Evolutionary conservation across 352 stramenopile species (phyloP), one percentile per base, ranked within the genome.

Genomic region (Globisporangium cystogenes): DNA sequence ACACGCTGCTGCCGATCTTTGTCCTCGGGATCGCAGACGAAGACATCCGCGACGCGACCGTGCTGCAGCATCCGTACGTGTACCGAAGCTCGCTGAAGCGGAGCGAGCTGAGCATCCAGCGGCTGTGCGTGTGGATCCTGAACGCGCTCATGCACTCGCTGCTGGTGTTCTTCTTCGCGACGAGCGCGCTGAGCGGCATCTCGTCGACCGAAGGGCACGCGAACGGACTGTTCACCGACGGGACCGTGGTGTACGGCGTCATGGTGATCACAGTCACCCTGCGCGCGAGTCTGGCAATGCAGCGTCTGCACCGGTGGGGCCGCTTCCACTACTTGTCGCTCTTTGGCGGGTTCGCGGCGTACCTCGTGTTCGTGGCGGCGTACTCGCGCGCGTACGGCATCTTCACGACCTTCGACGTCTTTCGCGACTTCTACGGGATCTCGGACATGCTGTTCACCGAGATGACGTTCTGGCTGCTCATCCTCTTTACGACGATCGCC

Each of bases 1-100:
- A 96, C 53, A 98, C 90, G 0, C 56, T 94, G 14, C 56, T 98
- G 14, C 96, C 97, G 7, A 98, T 99, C 60, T 79, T 95, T 31
- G 85, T 95, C 24, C 68, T 96, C 23, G 86, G 82, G 0, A 87
- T 95, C 48, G 69, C 67, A 1, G 84, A 95, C 29, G 80, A 95
- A 67, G 84, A 95, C 35, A 92, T 95, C 59, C 70, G 82, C 11
- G 79, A 88, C 36, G 59, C 68, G 1, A 69, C 82, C 0, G 82
- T 93, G 14, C 57, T 95, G 4, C 65, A 73, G 4, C 90, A 90
- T 45, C 84, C 84, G 2, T 90, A 87, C 51, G 80, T 92, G 1
- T 93, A 93, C 53, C 80, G 84, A 5, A 88, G 59, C n/a, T 79
- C 73, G 4, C 60, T 90, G 14, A 68, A 78, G 26, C 70, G 59